A percentile compares a stretch with the other conserved stretches of the same genome.
phyloP scores from a whole-genome alignment of 2,329 filamentous ascomycete species.

The Pseudocercospora macadamiae region DNA sequence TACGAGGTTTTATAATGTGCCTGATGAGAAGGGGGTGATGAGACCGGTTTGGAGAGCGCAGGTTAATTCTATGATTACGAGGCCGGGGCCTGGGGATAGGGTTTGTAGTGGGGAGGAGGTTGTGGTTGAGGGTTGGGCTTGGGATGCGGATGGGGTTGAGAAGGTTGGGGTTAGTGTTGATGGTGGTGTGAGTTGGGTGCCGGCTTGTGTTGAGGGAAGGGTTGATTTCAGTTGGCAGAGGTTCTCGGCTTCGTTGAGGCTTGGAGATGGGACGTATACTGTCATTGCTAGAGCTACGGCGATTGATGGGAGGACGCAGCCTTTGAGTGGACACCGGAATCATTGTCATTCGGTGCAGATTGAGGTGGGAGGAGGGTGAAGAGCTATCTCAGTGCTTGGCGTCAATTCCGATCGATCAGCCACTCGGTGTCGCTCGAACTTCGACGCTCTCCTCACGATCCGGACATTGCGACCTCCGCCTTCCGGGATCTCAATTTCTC shows the following conservation, averaged over 20 bases:
- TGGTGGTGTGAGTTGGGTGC: slow-evolving; percentile 17
- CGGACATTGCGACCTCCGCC: too few species aligned
- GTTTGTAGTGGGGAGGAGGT: slow-evolving; percentile 10
- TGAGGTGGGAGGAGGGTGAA: slow-evolving; percentile 13
- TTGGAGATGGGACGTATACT: slow-evolving; percentile 9
- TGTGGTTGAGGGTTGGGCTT: slow-evolving; percentile 33
- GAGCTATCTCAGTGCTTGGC: neutral
- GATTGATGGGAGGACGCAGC: slow-evolving; percentile 23
- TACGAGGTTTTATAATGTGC: slow-evolving; percentile 36
- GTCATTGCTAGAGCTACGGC: slow-evolving; percentile 24
- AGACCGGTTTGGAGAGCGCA: slow-evolving; percentile 36
- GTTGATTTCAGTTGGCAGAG: slow-evolving; percentile 27
- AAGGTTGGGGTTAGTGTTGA: slow-evolving; percentile 30
- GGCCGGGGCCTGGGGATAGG: slow-evolving; percentile 25
- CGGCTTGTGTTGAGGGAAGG: slow-evolving; percentile 8
- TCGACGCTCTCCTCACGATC: too few species aligned
- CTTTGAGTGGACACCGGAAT: slow-evolving; percentile 30
- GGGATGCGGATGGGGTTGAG: slow-evolving; percentile 30
- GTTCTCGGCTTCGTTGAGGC: slow-evolving; percentile 9
- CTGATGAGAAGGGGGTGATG: slow-evolving; percentile 15
- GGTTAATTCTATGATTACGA: slow-evolving; percentile 36
- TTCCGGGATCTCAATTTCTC: too few species aligned
- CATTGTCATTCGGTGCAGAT: slow-evolving; percentile 31
- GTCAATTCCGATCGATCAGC: too few species aligned
- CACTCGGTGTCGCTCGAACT: too few species aligned